Evolutionary conservation across 805 yeast genomes (phyloP), one percentile per base, ranked within the genome.

Genomic region (Saccharomycodes ludwigii): DNA sequence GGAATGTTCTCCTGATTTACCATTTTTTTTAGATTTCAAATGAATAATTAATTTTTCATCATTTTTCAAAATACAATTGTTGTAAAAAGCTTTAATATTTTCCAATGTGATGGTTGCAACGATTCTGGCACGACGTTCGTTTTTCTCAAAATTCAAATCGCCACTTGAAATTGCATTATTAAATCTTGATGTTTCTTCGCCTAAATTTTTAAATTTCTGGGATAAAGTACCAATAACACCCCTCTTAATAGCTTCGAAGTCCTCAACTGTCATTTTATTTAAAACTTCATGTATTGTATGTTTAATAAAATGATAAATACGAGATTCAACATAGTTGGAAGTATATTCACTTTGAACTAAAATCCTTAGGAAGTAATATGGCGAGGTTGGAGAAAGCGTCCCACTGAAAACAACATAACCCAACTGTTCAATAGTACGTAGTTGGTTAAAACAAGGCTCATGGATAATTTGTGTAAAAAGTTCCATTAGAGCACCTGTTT

Each of bases 321-420:
- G 68, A 40, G 67, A 67, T 48, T 82, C 83, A 38, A 91, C 63
- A 52, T 75, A 86, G 10, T 66, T 69, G 3, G 91, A 65, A 2
- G 82, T 57, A 50, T 78, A 72, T 52, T 84, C 96, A 37, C 91
- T 76, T 58, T 88, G 98, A 31, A 86, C 67, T 41, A 86, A 59
- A 10, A 91, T 56, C 45, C 91, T 66, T 42, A 74, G 68, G 10
- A 88, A 86, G 49, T 71, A 65, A 25, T 25, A 25, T 5, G 28
- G 28, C 10, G 28, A 25, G n/a, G 18, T 25, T 25, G 28, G 28
- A 25, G 52, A 50, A 11, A 50, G 46, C 5, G 78, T 69, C 15
- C 91, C 76, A 27, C 91, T 74, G 49, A 83, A 84, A 0, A 88
- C 98, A 40, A 88, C 85, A 47, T 88, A 88, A 2, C 98, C 98